Base-by-base conservation (phyloP, 2,329 filamentous ascomycete species). In the Cordyceps farinosa region DNA sequence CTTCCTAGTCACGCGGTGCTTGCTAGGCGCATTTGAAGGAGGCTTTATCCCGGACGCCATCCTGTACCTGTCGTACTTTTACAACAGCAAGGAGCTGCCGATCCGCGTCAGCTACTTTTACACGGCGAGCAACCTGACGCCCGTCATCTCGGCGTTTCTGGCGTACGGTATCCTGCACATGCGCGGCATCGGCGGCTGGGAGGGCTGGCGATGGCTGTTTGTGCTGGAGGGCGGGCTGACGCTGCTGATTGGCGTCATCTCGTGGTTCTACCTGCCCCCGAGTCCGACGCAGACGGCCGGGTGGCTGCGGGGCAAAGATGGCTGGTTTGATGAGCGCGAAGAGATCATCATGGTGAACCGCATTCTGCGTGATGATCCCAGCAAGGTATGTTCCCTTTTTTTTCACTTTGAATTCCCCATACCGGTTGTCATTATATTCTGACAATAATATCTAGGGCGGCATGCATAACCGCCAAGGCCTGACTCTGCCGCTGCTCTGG, bases 321-420 rank as follows among this genome's bases (percentile, higher is more conserved):
- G 83, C 0, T 89, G 86, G 86, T 89, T 88, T 70, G 82, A 69
- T 3, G 82, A 86, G 51, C 80, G 71, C 71, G 85, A 88, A 66
- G 82, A 87, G 63, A 76, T 76, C 29, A 87, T 89, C 63, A 79
- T 88, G 2, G 83, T 88, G 45, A 88, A 87, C 67, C 77, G 87
- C 1, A 72, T 80, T 9, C 68, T 81, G 8, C 81, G 86, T 1
- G 86, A 89, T 51, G 86, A 87, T 62, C 85, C 85, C 0, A 80
- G 78, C 51, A 86, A 85, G 69, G 61, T 63, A 5, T 7, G 44
- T 55, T 9, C 6, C 36, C 36, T 11, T 11, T 3, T 38, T 38
- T 38, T 38, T 11, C 9, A 11, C 36, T 10, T 10, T 3, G 36
- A 3, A 11, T 9, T 38, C 8, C 36, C 36, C 8, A 38, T 22